Conservation (phyloP, 1,284 basidiomycete genomes). For the Cutaneotrichosporon sp. region DNA sequence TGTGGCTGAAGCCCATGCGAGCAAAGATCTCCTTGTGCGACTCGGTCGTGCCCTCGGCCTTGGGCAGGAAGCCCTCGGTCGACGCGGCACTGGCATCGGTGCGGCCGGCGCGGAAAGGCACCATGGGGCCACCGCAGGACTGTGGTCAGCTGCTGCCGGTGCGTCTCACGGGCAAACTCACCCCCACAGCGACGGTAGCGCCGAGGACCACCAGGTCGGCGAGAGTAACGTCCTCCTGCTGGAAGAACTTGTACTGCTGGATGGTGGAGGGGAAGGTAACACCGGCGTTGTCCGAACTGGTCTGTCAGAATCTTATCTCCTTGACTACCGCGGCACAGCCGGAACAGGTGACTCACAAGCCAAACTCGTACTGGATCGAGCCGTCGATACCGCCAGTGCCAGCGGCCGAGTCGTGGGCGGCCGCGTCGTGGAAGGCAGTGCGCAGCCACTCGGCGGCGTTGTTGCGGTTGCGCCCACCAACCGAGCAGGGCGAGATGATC, state of each 20-base stretch:
- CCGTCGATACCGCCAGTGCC: constrained; percentile 28
- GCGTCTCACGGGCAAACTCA: too few relatives aligned
- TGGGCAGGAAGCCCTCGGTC: constrained; percentile 18
- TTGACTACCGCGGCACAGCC: neutral
- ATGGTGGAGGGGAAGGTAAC: constrained; percentile 16
- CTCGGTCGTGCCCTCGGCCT: constrained; percentile 19
- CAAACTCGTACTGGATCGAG: constrained; percentile 23
- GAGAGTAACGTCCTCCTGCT: constrained; percentile 20
- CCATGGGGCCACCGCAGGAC: too few relatives aligned
- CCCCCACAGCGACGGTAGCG: constrained; percentile 23
- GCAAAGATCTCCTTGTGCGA: too few relatives aligned
- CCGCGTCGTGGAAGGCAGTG: constrained; percentile 26
- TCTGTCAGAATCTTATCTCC: neutral
- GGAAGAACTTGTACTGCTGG: constrained; percentile 18
- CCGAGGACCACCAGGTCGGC: constrained; percentile 25
- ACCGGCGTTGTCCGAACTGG: constrained; percentile 21
- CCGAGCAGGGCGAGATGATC: constrained; percentile 39
- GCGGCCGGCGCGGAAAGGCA: too few relatives aligned
- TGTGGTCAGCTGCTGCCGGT: too few relatives aligned
- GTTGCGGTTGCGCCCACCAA: constrained; percentile 19
- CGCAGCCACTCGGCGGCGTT: constrained; percentile 27
- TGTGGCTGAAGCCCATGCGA: too few relatives aligned
- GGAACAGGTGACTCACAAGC: constrained; percentile 19
- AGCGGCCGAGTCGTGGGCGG: constrained; percentile 17
- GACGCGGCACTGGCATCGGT: too few relatives aligned